Evolutionary conservation across 2,329 filamentous ascomycete genomes (phyloP).

Genomic region (Coleophoma cylindrospora): DNA sequence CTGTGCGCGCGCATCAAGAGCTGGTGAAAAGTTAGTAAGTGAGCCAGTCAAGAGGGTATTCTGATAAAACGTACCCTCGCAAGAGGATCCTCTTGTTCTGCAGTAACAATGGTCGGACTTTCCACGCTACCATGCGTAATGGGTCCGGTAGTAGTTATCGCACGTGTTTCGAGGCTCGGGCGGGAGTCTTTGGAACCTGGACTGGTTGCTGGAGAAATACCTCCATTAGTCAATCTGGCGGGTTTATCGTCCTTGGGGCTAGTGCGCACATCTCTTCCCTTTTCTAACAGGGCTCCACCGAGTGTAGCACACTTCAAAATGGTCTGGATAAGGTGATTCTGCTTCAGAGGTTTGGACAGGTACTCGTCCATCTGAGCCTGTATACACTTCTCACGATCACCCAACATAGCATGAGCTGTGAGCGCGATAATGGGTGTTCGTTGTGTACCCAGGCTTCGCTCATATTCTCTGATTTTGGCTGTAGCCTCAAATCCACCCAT

Average conservation of each 20-base stretch:
- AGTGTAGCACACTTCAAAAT: constrained; percentile 96
- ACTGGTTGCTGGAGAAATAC: constrained; percentile 9
- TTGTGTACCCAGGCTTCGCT: constrained; percentile 72
- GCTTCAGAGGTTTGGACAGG: constrained; percentile 90
- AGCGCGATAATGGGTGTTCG: constrained; percentile 94
- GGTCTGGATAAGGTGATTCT: constrained; percentile 95
- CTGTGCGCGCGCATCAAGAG: constrained; percentile 29
- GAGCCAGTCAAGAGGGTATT: constrained; percentile 8
- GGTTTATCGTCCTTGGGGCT: constrained; percentile 23
- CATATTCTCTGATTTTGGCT: constrained; percentile 92
- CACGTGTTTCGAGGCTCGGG: constrained; percentile 54
- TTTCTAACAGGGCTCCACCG: constrained; percentile 75
- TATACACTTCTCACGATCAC: constrained; percentile 95
- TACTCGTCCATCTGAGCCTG: constrained; percentile 99
- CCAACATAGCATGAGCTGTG: constrained; percentile 97
- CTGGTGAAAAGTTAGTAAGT: constrained; percentile 12
- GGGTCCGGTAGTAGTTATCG: constrained; percentile 65
- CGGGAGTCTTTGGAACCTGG: constrained; percentile 25
- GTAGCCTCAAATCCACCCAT: constrained; percentile 96
- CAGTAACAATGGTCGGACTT: constrained; percentile 58
- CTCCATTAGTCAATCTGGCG: constrained; percentile 12
- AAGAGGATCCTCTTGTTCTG: constrained; percentile 50
- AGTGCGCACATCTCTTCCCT: constrained; percentile 55
- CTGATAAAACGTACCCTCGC: constrained; percentile 20
- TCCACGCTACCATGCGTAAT: constrained; percentile 49